These are phyloP conservation scores for Elymus sibiricus DNA, from an alignment of 176 grass and related monocot genomes.

Conservation along the genomic window DNA sequence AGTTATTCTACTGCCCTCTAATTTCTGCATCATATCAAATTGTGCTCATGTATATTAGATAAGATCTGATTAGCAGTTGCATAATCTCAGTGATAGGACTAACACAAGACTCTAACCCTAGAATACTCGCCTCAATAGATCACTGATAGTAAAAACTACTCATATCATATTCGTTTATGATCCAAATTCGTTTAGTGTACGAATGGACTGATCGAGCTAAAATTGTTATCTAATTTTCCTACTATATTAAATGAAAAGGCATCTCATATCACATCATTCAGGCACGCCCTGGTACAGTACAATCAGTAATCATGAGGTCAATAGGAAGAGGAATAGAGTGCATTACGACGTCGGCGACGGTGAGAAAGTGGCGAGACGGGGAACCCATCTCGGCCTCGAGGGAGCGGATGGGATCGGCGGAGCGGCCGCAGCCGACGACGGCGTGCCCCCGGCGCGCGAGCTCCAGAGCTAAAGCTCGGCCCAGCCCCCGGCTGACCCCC, in stretches of 20 bases:
- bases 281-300: neutral
- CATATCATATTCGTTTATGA: no score
- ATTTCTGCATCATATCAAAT: no score
- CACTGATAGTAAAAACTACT: no score
- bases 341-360: slow-evolving; percentile 62
- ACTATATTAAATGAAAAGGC: neutral
- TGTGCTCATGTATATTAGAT: no score
- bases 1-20: no score
- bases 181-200: neutral
- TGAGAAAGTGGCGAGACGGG: slow-evolving; percentile 72
- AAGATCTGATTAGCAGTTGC: no score
- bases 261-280: neutral
- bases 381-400: slow-evolving; percentile 66
- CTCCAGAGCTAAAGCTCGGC: slow-evolving; percentile 76
- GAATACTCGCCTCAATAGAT: neutral
- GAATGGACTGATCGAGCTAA: neutral
- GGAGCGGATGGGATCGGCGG: slow-evolving; percentile 60
- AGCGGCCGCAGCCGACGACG: slow-evolving; percentile 81
- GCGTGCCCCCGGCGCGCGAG: slow-evolving; percentile 68
- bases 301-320: neutral
- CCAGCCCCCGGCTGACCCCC: slow-evolving; percentile 83
- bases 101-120: neutral
- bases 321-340: neutral
- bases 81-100: no score
- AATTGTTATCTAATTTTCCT: neutral